Base-by-base conservation (phyloP, 352 stramenopile genomes). In the Globisporangium heterothallicum region DNA sequence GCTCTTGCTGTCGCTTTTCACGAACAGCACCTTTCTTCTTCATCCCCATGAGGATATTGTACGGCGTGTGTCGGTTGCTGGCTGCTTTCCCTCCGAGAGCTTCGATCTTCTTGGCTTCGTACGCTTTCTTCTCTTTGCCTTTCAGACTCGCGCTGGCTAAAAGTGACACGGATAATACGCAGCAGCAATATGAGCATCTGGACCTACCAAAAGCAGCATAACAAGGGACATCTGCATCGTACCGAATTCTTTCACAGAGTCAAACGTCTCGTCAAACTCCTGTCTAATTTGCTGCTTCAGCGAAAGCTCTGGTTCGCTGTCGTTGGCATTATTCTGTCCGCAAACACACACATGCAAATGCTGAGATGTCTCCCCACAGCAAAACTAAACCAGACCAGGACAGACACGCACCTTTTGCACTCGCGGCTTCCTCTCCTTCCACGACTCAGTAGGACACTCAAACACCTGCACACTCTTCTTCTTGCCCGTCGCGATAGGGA, bases 381-480 rank as follows among this genome's bases (percentile, higher is more conserved):
- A 32, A 8, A 38, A 38, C n/a, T 10, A 38, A 16, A 38, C 3
- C 24, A 12, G n/a, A n/a, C n/a, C n/a, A n/a, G n/a, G n/a, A n/a
- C n/a, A 47, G 21, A n/a, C 22, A 61, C 61, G 24, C 58, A 82
- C 70, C 38, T 64, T 70, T n/a, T 56, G 26, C 0, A 41, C 16
- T 6, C 56, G 52, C 4, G 61, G 60, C 32, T 70, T 73, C 22
- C 64, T 63, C 59, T 68, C 53, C 49, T 91, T 91, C 80, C 80
- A 91, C 27, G 78, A 68, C 65, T 88, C 78, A 9, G 72, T 58
- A 13, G 80, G 80, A 52, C 82, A 91, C 58, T 82, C 71, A 36
- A 90, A 90, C 25, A 91, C 78, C 43, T 91, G 61, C 51, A 93
- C 78, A 46, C 61, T 44, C 64, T 85, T 88, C 72, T 86, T 87